Evolutionary conservation across 148 eudicot genomes (phyloP).

Genomic region (Rhododendron williamsianum): DNA sequence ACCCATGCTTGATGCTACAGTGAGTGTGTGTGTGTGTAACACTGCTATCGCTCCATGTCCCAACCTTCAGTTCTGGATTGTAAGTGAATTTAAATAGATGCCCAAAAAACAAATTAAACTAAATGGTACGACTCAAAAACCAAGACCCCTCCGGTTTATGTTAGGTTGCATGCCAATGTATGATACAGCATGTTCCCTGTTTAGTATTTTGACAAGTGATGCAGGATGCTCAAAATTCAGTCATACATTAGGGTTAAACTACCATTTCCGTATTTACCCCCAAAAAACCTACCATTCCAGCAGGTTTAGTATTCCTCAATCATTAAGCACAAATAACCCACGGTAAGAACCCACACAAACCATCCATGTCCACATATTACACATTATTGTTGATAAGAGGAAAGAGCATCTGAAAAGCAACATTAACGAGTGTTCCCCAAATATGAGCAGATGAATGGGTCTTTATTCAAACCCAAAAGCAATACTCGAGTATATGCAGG

Average conservation of each 20-base stretch:
- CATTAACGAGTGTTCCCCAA: background rate
- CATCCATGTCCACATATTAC: background rate
- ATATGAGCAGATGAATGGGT: background rate
- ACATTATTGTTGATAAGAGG: background rate
- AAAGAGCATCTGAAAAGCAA: background rate
- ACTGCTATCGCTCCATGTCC: too few relatives aligned
- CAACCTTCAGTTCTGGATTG: too few relatives aligned
- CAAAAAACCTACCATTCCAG: background rate
- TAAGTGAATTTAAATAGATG: too few relatives aligned
- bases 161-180: background rate
- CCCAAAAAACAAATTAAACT: too few relatives aligned
- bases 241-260: background rate
- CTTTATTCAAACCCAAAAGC: slow-evolving; percentile 2
- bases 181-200: background rate
- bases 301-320: background rate
- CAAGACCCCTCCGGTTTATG: too few relatives aligned
- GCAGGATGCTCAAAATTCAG: background rate
- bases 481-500: background rate
- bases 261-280: background rate
- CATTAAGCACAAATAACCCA: background rate
- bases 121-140: too few relatives aligned
- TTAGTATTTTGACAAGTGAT: background rate
- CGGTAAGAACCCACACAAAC: background rate
- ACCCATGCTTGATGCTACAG: background rate
- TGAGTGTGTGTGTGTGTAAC: too few relatives aligned